These are phyloP conservation scores for Cercospora zeina DNA, from an alignment of 2,329 filamentous ascomycete species.

Conservation along the genomic window DNA sequence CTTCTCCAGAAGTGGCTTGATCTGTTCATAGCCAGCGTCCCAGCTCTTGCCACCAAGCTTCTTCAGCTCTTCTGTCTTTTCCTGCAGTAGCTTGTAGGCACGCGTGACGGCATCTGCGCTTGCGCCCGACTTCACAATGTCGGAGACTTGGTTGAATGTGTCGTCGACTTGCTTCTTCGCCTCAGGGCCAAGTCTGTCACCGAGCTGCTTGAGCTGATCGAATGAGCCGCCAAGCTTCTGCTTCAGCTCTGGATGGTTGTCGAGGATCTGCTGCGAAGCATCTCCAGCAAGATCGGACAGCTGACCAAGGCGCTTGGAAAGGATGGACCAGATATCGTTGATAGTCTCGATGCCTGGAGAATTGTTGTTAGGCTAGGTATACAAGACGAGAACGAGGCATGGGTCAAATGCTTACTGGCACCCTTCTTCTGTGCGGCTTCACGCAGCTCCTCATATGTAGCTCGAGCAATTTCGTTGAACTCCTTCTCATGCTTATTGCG, in stretches of 20 bases:
- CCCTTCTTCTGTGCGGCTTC: slow-evolving; percentile 59
- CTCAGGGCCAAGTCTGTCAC: slow-evolving; percentile 70
- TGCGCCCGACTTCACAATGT: slow-evolving; percentile 64
- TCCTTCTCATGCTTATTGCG: slow-evolving; percentile 67
- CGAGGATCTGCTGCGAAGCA: slow-evolving; percentile 63
- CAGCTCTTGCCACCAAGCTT: slow-evolving; percentile 70
- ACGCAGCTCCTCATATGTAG: slow-evolving; percentile 68
- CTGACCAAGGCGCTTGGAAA: slow-evolving; percentile 62
- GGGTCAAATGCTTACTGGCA: slow-evolving; percentile 45
- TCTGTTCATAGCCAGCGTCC: slow-evolving; percentile 67
- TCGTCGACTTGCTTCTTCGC: slow-evolving; percentile 74
- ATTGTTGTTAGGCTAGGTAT: neutral
- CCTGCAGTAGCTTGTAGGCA: slow-evolving; percentile 63
- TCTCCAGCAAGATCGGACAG: slow-evolving; percentile 64
- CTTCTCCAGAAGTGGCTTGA: slow-evolving; percentile 72
- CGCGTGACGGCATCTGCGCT: slow-evolving; percentile 56
- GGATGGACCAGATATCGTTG: slow-evolving; percentile 60
- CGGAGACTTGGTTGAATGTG: slow-evolving; percentile 66
- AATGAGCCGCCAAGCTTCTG: slow-evolving; percentile 69
- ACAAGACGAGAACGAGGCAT: neutral
- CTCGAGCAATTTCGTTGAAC: slow-evolving; percentile 66
- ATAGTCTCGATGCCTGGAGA: slow-evolving; percentile 56
- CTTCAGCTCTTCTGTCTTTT: slow-evolving; percentile 67
- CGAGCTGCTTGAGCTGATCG: slow-evolving; percentile 68
- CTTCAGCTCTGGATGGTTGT: slow-evolving; percentile 73